Evolutionary conservation across 495 filamentous ascomycete species (phyloP), one percentile per base, ranked within the genome.

Genomic region (Neurospora sp.): DNA sequence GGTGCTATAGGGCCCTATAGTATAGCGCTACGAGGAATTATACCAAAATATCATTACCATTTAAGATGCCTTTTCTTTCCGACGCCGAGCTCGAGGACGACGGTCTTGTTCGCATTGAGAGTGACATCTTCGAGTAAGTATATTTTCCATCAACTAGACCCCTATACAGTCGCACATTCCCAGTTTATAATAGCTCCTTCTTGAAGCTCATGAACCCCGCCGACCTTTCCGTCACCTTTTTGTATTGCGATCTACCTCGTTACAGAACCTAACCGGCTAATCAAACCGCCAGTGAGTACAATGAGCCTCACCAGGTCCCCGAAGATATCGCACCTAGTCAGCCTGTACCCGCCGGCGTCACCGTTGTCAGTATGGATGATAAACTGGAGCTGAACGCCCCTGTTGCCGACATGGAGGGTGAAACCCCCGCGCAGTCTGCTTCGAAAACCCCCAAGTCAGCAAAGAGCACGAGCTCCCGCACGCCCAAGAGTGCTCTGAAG

Each of bases 111-210:
- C 73, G 72, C 16, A 45, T 79, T n/a, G 70, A 76, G 45, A 79
- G 78, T 69, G 78, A 79, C 69, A 39, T 79, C 12, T 48, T 72
- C 35, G 69, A 71, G 78, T 78, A 76, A 77, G 77, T 77, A n/a
- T 7, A 22, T 38, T 18, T 40, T 40, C 27, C 69, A 20, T 27
- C 1, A 8, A 12, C 31, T 31, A 40, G 9, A 22, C 20, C 70
- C 20, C 72, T 74, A 10, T 18, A 16, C 4, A 35, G 22, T 71
- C 35, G 38, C 68, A 20, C 31, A 18, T 38, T 37, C 48, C 37
- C 3, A 14, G 9, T 22, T 42, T 37, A 14, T 71, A 7, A 53
- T 39, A 39, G 40, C 31, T n/a, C 20, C 42, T 40, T 71, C 39
- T 7, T 45, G 20, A 37, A 27, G 22, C 41, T 40, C 40, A 37